Evolutionary conservation across 179 eudicot genomes (phyloP).

Genomic region (Drosera spatulata): DNA sequence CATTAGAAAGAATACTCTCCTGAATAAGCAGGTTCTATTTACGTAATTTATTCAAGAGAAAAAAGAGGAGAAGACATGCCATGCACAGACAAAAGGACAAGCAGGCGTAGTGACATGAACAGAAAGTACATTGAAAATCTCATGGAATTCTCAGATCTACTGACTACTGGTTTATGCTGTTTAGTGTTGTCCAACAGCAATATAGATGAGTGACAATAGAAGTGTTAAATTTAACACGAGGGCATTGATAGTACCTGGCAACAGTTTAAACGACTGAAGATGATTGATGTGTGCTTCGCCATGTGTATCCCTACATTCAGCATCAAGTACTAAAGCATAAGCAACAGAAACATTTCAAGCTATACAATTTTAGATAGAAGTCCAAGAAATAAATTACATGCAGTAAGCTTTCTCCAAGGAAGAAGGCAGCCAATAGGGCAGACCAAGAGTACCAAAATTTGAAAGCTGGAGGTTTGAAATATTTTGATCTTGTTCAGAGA

Average conservation of each 20-base stretch:
- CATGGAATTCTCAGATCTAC: too few species aligned
- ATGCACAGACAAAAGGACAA: too few species aligned
- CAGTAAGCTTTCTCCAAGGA: constrained; percentile 55
- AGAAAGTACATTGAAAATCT: too few species aligned
- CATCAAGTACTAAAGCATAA: constrained; percentile 5
- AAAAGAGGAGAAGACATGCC: too few species aligned
- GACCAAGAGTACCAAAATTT: constrained; percentile 64
- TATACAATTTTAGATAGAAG: background rate
- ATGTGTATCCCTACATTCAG: constrained; percentile 28
- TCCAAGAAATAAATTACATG: constrained; percentile 29
- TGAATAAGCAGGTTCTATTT: too few species aligned
- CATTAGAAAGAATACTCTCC: too few species aligned
- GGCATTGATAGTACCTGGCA: constrained; percentile 52
- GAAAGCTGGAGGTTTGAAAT: constrained; percentile 43
- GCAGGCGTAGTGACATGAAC: too few species aligned
- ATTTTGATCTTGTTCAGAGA: constrained; percentile 31
- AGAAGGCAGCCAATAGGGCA: constrained; percentile 70
- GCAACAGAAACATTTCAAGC: background rate
- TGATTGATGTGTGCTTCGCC: constrained; percentile 42
- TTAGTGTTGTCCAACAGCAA: too few species aligned
- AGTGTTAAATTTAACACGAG: too few species aligned
- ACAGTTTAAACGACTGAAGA: constrained; percentile 38
- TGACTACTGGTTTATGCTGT: too few species aligned
- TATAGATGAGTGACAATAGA: too few species aligned
- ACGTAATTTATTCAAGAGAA: too few species aligned